Evolutionary conservation across 768 basidiomycete species (phyloP).

Genomic region (Tylopilus sp.): DNA sequence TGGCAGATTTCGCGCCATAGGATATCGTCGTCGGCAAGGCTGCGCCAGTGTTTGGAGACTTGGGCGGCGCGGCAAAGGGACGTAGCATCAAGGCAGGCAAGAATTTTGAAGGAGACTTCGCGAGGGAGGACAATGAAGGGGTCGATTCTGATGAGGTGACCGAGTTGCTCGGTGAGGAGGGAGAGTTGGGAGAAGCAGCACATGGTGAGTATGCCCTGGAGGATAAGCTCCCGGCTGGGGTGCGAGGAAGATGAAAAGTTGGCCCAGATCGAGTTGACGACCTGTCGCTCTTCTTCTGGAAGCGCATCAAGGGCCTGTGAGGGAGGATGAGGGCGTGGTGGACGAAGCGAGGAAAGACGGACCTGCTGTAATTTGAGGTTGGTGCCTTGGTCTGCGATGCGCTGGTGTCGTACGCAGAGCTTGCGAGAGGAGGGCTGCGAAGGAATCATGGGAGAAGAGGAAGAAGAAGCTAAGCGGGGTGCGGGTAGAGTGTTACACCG

Average conservation of each 20-base stretch:
- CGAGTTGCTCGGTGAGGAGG: conserved; percentile 88
- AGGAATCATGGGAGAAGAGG: neutral
- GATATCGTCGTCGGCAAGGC: conserved; percentile 90
- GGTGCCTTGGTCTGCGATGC: conserved; percentile 95
- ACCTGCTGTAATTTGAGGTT: conserved; percentile 91
- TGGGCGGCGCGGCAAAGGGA: conserved; percentile 93
- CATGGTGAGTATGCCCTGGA: conserved; percentile 97
- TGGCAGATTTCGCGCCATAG: conserved; percentile 97
- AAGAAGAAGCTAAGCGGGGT: conserved; percentile 44
- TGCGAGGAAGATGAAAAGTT: conserved; percentile 95
- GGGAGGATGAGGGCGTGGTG: conserved; percentile 5
- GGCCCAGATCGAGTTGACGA: conserved; percentile 92
- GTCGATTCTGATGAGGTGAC: conserved; percentile 92
- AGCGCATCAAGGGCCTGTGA: conserved; percentile 87
- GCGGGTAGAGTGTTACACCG: conserved; percentile 74
- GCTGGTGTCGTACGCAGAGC: conserved; percentile 88
- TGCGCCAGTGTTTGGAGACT: conserved; percentile 80
- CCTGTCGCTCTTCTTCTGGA: conserved; percentile 78
- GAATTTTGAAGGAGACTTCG: conserved; percentile 83
- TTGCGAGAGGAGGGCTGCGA: conserved; percentile 49
- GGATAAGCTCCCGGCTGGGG: conserved; percentile 85
- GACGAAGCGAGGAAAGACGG: neutral
- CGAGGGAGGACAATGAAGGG: conserved; percentile 89
- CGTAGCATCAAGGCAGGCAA: conserved; percentile 86
- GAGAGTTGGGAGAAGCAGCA: conserved; percentile 99